These are phyloP conservation scores for Lanmaoa pseudosensibilis DNA, from an alignment of 768 basidiomycete species.

Conservation along the genomic window DNA sequence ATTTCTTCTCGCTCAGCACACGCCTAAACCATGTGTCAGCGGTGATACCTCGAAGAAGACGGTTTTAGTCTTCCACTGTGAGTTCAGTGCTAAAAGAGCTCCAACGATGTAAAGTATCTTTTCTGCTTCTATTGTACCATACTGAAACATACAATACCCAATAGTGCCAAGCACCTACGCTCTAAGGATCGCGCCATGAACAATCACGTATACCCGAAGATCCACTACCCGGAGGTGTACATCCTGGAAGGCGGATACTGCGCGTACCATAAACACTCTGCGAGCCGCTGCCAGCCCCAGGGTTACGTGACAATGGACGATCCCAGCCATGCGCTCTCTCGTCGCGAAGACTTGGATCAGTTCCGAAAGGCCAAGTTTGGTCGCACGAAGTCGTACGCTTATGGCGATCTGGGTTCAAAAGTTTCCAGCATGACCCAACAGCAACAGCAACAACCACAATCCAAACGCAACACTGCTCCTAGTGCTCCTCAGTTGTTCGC, in stretches of 20 bases:
- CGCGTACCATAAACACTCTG: constrained; percentile 72
- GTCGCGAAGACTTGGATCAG: constrained; percentile 85
- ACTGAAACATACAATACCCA: constrained; percentile 1
- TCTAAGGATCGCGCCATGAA: constrained; percentile 88
- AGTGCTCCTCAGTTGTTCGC: constrained; percentile 60
- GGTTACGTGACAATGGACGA: constrained; percentile 96
- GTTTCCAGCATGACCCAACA: constrained; percentile 36
- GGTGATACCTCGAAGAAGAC: constrained; percentile 76
- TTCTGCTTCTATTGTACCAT: not conserved
- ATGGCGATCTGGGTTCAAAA: constrained; percentile 69
- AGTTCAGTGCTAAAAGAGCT: constrained; percentile 93
- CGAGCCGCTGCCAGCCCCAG: constrained; percentile 71
- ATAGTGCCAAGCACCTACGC: constrained; percentile 90
- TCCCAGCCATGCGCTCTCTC: constrained; percentile 74
- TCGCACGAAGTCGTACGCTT: constrained; percentile 89
- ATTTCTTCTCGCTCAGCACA: constrained; percentile 64
- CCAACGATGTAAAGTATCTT: constrained; percentile 80
- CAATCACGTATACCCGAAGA: constrained; percentile 84
- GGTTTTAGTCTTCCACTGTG: constrained; percentile 94
- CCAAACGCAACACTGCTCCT: constrained; percentile 70
- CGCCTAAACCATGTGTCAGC: constrained; percentile 69
- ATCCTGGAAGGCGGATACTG: constrained; percentile 96
- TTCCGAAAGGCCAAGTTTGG: constrained; percentile 88
- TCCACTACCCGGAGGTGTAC: constrained; percentile 96
- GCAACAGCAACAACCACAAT: constrained; percentile 40